phyloP scores from a whole-genome alignment of 257 asterid genomes.

The Capsicum rhomboideum region DNA sequence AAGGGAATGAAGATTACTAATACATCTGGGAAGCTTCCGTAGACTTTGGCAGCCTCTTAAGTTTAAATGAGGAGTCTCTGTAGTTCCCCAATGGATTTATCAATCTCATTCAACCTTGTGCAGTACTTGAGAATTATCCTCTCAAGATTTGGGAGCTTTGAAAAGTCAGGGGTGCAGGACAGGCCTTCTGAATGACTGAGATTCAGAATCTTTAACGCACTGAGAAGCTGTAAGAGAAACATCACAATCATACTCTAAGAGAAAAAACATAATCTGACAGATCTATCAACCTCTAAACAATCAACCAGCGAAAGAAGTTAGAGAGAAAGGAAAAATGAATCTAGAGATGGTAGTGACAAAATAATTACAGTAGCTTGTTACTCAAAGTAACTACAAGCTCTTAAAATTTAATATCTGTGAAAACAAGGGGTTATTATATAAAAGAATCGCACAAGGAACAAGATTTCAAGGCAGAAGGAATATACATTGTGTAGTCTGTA shows the following conservation, averaged over 20 bases:
- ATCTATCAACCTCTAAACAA: background rate
- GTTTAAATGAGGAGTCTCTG: background rate
- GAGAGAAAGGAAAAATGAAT: background rate
- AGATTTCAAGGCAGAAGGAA: background rate
- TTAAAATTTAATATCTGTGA: too few relatives aligned
- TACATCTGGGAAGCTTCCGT: background rate
- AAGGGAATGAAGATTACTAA: background rate
- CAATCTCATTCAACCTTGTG: background rate
- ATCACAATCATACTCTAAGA: too few relatives aligned
- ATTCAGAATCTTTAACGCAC: background rate
- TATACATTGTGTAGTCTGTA: background rate
- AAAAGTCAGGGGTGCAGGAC: background rate
- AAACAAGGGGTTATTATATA: background rate
- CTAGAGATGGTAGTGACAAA: background rate
- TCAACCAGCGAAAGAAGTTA: background rate
- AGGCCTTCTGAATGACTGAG: slow-evolving; percentile 2
- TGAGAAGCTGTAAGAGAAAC: background rate
- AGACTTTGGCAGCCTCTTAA: slow-evolving; percentile 1
- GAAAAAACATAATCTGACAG: background rate
- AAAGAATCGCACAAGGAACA: background rate
- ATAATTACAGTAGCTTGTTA: background rate
- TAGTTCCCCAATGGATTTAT: background rate
- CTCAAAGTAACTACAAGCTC: background rate
- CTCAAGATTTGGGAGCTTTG: slow-evolving; percentile 2
- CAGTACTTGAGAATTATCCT: slow-evolving; percentile 1